These are phyloP conservation scores for Saccharomycodes ludwigii DNA, from an alignment of 805 yeast species.

Conservation along the genomic window DNA sequence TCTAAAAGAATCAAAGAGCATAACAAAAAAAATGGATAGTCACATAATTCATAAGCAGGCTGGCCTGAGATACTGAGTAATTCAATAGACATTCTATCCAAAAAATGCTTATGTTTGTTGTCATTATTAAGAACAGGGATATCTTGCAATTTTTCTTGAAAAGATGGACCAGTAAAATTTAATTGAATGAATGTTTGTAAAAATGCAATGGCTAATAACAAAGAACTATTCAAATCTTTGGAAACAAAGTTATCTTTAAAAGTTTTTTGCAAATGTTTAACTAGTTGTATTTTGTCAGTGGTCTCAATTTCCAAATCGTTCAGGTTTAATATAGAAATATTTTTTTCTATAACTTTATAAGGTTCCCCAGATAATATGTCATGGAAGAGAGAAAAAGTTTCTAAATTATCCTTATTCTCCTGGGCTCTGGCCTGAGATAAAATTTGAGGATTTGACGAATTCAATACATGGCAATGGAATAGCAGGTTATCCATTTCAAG, in stretches of 20 bases:
- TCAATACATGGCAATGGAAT: no score
- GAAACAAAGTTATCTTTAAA: conserved; percentile 1
- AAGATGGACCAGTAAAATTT: conserved; percentile 75
- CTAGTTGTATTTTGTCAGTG: no score
- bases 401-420: no score
- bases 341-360: conserved; percentile 9
- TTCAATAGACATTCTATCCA: conserved; percentile 17
- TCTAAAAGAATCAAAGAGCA: conserved; percentile 35
- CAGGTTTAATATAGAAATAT: no score
- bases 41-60: conserved; percentile 50
- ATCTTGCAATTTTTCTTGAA: conserved; percentile 17
- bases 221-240: conserved; percentile 3
- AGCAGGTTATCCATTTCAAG: no score
- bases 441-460: no score
- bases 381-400: no score
- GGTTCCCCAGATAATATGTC: no score
- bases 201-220: conserved; percentile 39
- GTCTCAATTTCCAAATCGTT: no score
- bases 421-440: no score
- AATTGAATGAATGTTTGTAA: conserved; percentile 60
- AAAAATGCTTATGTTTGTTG: neutral
- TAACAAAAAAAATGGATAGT: conserved; percentile 34
- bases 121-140: conserved; percentile 6
- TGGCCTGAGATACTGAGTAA: conserved; percentile 52
- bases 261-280: no score